Conservation (phyloP, 768 basidiomycete species). For the Naganishia vaughanmartiniae region DNA sequence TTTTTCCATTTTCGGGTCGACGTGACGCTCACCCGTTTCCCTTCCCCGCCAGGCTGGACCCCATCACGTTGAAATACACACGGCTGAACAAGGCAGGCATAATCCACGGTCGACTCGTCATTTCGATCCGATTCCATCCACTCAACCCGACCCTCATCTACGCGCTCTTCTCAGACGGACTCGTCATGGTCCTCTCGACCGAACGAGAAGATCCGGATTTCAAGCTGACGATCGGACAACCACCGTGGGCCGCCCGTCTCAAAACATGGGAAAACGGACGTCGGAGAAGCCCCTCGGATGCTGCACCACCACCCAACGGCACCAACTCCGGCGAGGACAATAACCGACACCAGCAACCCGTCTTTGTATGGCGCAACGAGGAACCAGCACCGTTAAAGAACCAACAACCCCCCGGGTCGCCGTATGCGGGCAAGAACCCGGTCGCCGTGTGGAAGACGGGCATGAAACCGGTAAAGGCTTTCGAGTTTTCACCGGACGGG, state of each 20-base stretch:
- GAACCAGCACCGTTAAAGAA: constrained; percentile 35
- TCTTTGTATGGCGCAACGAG: constrained; percentile 51
- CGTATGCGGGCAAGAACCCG: constrained; percentile 51
- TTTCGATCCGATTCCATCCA: constrained; percentile 35
- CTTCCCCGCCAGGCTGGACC: constrained; percentile 59
- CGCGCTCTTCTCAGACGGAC: constrained; percentile 40
- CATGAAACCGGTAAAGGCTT: constrained; percentile 59
- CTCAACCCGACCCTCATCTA: constrained; percentile 34
- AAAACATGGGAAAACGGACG: constrained; percentile 19
- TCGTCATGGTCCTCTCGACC: constrained; percentile 41
- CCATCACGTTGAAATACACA: constrained; percentile 46
- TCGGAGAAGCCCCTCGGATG: neutral
- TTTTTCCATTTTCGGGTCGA: neutral
- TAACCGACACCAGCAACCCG: neutral
- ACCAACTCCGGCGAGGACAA: neutral
- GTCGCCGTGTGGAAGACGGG: constrained; percentile 45
- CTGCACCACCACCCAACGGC: neutral
- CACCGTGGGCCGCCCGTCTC: constrained; percentile 44
- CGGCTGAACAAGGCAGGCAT: constrained; percentile 52
- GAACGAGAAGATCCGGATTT: constrained; percentile 46
- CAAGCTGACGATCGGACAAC: constrained; percentile 30
- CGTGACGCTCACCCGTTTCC: neutral
- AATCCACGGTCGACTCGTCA: constrained; percentile 46
- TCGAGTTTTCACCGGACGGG: constrained; percentile 90
- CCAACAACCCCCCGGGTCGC: constrained; percentile 31